Conservation (phyloP, 176 grass and related monocot genomes). For the Eragrostis nindensis region DNA sequence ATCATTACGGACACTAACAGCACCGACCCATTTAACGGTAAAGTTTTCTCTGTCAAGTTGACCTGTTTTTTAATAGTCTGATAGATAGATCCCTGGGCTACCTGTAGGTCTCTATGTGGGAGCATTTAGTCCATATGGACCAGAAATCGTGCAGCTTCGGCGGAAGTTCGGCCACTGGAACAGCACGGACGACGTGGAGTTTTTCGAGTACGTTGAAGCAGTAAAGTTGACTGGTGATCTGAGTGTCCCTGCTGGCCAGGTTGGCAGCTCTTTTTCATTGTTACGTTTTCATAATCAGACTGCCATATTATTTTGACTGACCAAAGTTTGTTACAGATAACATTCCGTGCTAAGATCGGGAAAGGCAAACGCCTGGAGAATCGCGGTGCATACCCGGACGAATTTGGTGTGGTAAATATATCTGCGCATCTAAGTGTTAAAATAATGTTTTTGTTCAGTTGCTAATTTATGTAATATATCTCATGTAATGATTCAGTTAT, state of each 20-base stretch:
- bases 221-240: slow-evolving; percentile 98
- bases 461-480: background rate
- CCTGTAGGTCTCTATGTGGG: slow-evolving; percentile 88
- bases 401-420: slow-evolving; percentile 86
- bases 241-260: slow-evolving; percentile 95
- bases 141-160: slow-evolving; percentile 88
- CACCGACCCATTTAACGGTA: slow-evolving; percentile 91
- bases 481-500: background rate
- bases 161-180: slow-evolving; percentile 90
- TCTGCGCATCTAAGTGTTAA: background rate
- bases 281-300: slow-evolving; percentile 9
- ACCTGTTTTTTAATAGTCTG: slow-evolving; percentile 13
- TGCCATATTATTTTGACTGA: slow-evolving; percentile 29
- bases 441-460: slow-evolving; percentile 19
- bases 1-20: slow-evolving; percentile 66
- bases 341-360: slow-evolving; percentile 94
- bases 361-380: slow-evolving; percentile 74
- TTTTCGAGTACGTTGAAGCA: slow-evolving; percentile 98
- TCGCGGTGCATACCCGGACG: slow-evolving; percentile 82
- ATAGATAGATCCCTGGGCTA: slow-evolving; percentile 30
- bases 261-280: slow-evolving; percentile 23
- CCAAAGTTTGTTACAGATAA: slow-evolving; percentile 55
- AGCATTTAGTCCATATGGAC: slow-evolving; percentile 94
- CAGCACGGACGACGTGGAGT: slow-evolving; percentile 65
- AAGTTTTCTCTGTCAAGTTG: slow-evolving; percentile 37